Base-by-base conservation (phyloP, 139 green algal genomes). In the Picocystis salinarum region DNA sequence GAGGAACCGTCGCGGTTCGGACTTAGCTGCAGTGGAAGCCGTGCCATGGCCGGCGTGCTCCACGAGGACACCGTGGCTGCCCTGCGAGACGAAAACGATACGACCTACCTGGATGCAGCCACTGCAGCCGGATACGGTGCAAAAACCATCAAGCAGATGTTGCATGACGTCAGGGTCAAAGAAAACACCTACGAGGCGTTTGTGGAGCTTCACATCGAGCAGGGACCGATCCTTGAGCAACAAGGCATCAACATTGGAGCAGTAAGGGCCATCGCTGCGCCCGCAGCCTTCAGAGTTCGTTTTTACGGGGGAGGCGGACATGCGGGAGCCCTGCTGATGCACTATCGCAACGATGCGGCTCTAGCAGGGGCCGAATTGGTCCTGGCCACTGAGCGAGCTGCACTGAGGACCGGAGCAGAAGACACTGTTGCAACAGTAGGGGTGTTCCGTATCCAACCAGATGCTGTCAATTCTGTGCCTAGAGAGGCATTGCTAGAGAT, bases 191-290 rank as follows among this genome's bases (percentile, higher is more conserved):
- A 60, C 15, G 45, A 73, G 28, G 42, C 61, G 13, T 96, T 96
- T 68, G 70, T 96, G 40, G 85, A 96, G 67, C 77, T 96, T 33
- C 85, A 96, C 67, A 96, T 96, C 15, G 85, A 96, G 64, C 85
- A 95, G 66, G 85, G 74, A 10, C 41, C 82, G 1, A 7, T 67
- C 24, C 59, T 95, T 33, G 84, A 95, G 68, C 24, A 34, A 4
- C 56, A 80, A 52, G 64, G 61, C 0, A 6, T 73, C 17, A 52
- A 79, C 37, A 83, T 95, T 33, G 85, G 85, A 2, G 50, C 94
- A 1, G 85, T 95, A 23, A 84, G 79, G 1, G 85, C 83, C 33
- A 94, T 95, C 40, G 85, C 85, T 1, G 85, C 85, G 2, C 85
- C 85, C 5, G 76, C 85, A 4, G 64, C 75, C 2, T 48, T 95